phyloP scores from a whole-genome alignment of 139 green algal genomes.

The Closterium sp. region DNA sequence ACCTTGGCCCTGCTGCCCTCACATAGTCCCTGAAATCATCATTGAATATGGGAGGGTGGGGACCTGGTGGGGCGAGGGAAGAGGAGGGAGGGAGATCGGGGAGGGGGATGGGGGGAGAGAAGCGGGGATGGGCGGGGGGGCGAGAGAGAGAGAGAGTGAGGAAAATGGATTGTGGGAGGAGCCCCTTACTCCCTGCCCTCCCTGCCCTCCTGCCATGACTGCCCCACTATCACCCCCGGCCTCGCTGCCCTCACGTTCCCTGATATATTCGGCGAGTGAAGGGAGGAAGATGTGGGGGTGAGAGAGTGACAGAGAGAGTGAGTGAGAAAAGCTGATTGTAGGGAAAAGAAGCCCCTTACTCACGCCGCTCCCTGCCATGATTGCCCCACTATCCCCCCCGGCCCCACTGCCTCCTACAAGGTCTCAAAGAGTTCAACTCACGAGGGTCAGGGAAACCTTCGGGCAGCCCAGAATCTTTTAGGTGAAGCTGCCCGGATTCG shows the following conservation, averaged over 20 bases:
- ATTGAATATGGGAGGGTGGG: not conserved
- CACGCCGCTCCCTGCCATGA: too few relatives aligned
- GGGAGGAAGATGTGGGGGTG: too few relatives aligned
- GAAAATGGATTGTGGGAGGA: not conserved
- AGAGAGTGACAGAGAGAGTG: conserved; percentile 9
- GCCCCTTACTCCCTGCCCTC: too few relatives aligned
- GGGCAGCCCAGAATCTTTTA: conserved; percentile 1
- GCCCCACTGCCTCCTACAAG: too few relatives aligned
- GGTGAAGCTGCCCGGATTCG: not conserved
- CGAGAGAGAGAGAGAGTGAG: too few relatives aligned
- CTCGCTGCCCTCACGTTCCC: not conserved
- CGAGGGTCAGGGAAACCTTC: not conserved
- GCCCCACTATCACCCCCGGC: conserved; percentile 9
- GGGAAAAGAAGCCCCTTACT: not conserved
- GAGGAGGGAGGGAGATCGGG: too few relatives aligned
- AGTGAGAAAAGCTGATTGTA: not conserved
- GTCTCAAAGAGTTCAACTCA: not conserved
- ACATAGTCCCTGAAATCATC: conserved; percentile 25
- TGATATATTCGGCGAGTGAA: too few relatives aligned
- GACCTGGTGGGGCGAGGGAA: too few relatives aligned
- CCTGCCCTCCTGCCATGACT: not conserved
- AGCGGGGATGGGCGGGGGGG: too few relatives aligned
- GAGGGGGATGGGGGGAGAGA: too few relatives aligned
- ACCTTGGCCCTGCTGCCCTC: not conserved
- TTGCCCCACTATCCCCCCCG: too few relatives aligned